A percentile compares a stretch with the other conserved stretches of the same genome.
phyloP scores from a whole-genome alignment of 1,139 yeast species.

The Pichia sp. region DNA sequence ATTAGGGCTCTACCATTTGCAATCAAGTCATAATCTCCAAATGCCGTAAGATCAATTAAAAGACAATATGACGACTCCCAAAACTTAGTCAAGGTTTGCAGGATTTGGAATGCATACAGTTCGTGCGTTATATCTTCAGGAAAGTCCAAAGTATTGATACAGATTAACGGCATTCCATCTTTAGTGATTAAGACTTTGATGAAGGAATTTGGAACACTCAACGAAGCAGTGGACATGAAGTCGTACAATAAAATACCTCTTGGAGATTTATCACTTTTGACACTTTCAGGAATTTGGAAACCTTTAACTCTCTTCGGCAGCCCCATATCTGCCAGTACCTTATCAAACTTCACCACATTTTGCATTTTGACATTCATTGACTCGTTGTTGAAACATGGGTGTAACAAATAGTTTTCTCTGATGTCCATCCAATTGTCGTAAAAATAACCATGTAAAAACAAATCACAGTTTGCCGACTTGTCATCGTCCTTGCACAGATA shows the following conservation, averaged over 20 bases:
- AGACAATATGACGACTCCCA: conserved; percentile 65
- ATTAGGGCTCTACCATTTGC: conserved; percentile 26
- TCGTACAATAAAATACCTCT: conserved; percentile 52
- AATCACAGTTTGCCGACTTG: conserved; percentile 9
- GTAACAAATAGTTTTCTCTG: conserved; percentile 27
- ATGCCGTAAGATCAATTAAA: conserved; percentile 66
- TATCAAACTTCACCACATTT: conserved; percentile 24
- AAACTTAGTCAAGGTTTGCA: conserved; percentile 62
- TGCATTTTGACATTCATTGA: conserved; percentile 22
- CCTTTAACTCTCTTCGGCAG: conserved; percentile 38
- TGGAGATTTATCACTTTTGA: conserved; percentile 37
- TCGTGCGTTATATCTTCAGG: conserved; percentile 43
- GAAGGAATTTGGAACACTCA: conserved; percentile 42
- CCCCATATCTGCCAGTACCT: conserved; percentile 29
- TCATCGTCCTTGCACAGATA: background rate
- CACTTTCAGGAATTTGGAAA: conserved; percentile 45
- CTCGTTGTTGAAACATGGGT: conserved; percentile 10
- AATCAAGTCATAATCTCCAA: conserved; percentile 25
- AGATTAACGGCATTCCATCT: conserved; percentile 68
- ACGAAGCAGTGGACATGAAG: conserved; percentile 63
- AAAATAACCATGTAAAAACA: conserved; percentile 57
- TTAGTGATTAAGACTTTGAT: conserved; percentile 57
- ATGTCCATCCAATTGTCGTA: conserved; percentile 54
- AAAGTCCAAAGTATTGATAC: conserved; percentile 39
- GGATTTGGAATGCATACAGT: conserved; percentile 48